Percentiles rank a stretch among this genome's conserved stretches.
phyloP scores from a whole-genome alignment of 202 grass and related monocot species.

The Miscanthus sacchariflorus region DNA sequence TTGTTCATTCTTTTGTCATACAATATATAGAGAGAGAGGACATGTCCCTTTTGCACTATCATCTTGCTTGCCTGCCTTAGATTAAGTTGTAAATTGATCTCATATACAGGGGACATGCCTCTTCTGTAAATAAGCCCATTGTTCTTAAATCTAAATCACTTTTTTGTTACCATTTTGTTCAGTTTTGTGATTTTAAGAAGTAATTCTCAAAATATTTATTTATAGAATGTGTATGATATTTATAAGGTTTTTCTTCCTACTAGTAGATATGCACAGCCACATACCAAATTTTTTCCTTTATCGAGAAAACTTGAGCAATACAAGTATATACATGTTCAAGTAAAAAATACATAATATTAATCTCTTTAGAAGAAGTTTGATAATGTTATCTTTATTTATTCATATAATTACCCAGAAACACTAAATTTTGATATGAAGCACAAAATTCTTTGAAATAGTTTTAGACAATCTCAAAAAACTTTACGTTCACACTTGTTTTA shows the following conservation, averaged over 20 bases:
- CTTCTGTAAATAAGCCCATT: not conserved
- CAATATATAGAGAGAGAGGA: not conserved
- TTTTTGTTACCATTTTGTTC: not conserved
- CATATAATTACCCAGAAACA: too few species aligned
- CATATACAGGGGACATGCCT: not conserved
- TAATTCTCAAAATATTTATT: not conserved
- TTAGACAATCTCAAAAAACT: not conserved
- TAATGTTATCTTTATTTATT: too few species aligned
- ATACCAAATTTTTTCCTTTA: not conserved
- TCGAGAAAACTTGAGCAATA: too few species aligned
- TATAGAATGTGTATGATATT: not conserved
- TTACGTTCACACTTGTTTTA: too few species aligned
- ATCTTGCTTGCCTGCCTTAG: not conserved
- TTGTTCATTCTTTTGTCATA: not conserved
- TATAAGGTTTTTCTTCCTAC: not conserved
- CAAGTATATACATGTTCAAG: not conserved
- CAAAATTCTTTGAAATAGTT: not conserved
- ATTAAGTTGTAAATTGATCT: not conserved
- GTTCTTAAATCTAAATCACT: too few species aligned
- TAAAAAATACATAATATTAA: not conserved
- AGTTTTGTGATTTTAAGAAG: not conserved
- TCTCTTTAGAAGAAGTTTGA: not conserved
- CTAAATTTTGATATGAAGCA: not conserved
- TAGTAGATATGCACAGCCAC: too few species aligned
- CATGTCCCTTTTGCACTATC: not conserved